Conservation (phyloP, 352 stramenopile genomes). For the Phytophthora agathidicida region DNA sequence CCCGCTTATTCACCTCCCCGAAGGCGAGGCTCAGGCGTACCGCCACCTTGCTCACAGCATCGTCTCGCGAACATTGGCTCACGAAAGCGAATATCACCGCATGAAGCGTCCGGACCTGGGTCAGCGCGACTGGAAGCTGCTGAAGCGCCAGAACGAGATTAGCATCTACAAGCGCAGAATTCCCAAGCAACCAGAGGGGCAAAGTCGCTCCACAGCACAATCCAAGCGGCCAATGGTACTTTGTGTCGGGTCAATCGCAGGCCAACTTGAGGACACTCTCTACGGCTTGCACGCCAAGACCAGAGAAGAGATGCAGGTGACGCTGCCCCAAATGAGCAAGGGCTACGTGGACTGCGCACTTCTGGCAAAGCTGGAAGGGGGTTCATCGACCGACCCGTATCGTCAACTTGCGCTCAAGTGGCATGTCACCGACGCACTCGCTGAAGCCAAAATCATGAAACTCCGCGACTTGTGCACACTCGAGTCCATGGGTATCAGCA, state of each 20-base stretch:
- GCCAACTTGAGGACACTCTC: constrained; percentile 49
- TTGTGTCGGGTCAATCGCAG: constrained; percentile 49
- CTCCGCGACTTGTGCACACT: constrained; percentile 55
- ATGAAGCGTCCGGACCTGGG: constrained; percentile 19
- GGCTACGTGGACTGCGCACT: constrained; percentile 48
- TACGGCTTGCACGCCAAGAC: constrained; percentile 62
- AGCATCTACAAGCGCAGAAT: constrained; percentile 42
- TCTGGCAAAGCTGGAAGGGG: constrained; percentile 47
- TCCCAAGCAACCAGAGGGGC: constrained; percentile 9
- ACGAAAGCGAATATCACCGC: constrained; percentile 47
- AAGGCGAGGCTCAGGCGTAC: constrained; percentile 38
- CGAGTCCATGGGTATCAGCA: constrained; percentile 53
- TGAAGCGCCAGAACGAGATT: constrained; percentile 43
- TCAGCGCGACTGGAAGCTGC: constrained; percentile 38
- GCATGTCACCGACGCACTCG: constrained; percentile 31
- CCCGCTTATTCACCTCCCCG: constrained; percentile 25
- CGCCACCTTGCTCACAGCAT: constrained; percentile 44
- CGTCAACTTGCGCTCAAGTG: constrained; percentile 65
- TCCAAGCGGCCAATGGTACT: constrained; percentile 48
- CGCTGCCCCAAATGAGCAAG: constrained; percentile 41
- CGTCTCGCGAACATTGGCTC: constrained; percentile 48
- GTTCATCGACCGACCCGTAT: constrained; percentile 47
- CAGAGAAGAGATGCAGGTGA: constrained; percentile 54
- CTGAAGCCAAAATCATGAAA: constrained; percentile 41
- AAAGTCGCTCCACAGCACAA: background rate